phyloP scores from a whole-genome alignment of 441 rosid genomes.

The Breynia disticha region DNA sequence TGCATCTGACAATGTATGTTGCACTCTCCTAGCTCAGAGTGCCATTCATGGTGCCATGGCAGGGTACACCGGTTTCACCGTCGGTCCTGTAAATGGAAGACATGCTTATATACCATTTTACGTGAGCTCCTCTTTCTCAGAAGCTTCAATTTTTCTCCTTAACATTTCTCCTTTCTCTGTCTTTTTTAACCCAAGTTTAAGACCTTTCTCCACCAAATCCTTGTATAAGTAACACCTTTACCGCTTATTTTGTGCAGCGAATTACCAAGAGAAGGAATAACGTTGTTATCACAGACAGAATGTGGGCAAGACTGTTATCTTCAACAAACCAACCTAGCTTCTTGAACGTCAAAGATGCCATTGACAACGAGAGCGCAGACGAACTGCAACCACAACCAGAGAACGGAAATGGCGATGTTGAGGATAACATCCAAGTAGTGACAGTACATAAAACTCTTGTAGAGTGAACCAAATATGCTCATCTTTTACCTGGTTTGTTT shows the following conservation, averaged over 20 bases:
- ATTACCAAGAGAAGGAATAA: slow-evolving; percentile 49
- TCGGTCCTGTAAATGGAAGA: slow-evolving; percentile 67
- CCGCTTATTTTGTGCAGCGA: slow-evolving; percentile 37
- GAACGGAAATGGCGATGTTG: slow-evolving; percentile 3
- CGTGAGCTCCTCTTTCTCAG: slow-evolving; percentile 26
- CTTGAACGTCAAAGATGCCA: slow-evolving; percentile 25
- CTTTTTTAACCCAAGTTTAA: not conserved
- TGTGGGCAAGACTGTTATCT: slow-evolving; percentile 81
- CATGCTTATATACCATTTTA: slow-evolving; percentile 72
- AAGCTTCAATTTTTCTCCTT: not conserved
- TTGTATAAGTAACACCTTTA: no score
- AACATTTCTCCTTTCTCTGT: not conserved
- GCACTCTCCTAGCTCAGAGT: slow-evolving; percentile 75
- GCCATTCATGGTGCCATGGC: slow-evolving; percentile 92
- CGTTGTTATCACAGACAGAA: slow-evolving; percentile 69
- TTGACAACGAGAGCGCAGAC: slow-evolving; percentile 13
- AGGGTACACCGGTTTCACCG: slow-evolving; percentile 75
- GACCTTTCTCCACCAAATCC: not conserved
- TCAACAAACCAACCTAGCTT: slow-evolving; percentile 73
- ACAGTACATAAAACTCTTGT: no score
- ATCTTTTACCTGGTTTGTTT: no score
- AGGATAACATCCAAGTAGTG: not conserved
- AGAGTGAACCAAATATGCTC: no score
- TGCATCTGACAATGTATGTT: slow-evolving; percentile 70
- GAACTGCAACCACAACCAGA: slow-evolving; percentile 12